phyloP scores from a whole-genome alignment of 306 rosid genomes.

The Elaeagnus macrophylla region DNA sequence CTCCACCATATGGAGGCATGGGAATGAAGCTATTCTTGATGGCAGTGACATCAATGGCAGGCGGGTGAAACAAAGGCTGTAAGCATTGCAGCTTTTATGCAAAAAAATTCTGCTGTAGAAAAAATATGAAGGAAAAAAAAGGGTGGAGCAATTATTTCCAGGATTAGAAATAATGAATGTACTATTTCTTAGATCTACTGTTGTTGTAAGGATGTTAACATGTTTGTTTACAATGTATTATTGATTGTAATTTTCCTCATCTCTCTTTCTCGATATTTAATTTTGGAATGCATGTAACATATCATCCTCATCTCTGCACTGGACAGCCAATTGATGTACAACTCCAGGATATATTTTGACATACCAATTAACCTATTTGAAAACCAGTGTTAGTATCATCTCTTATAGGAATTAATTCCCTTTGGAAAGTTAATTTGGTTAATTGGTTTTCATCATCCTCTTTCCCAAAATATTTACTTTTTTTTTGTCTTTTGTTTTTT shows the following conservation, averaged over 20 bases:
- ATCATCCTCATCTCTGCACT: too few relatives aligned
- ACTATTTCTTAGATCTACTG: slow-evolving; percentile 14
- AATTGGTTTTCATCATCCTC: too few relatives aligned
- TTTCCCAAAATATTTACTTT: too few relatives aligned
- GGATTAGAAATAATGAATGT: slow-evolving; percentile 19
- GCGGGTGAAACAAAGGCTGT: slow-evolving; percentile 85
- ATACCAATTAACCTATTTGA: too few relatives aligned
- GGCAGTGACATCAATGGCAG: slow-evolving; percentile 84
- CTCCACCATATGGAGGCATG: slow-evolving; percentile 41
- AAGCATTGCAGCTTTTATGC: slow-evolving; percentile 18
- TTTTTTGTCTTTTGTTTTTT: too few relatives aligned
- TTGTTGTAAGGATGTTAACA: slow-evolving; percentile 5
- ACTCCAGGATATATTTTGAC: too few relatives aligned
- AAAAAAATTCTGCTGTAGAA: slow-evolving; percentile 13
- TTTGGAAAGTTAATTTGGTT: too few relatives aligned
- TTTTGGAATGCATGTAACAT: too few relatives aligned
- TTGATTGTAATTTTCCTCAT: not conserved
- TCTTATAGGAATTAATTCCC: too few relatives aligned
- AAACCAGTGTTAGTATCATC: too few relatives aligned
- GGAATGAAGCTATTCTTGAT: slow-evolving; percentile 57
- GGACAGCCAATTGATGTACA: too few relatives aligned
- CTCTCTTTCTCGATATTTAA: not conserved
- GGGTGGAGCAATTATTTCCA: slow-evolving; percentile 5
- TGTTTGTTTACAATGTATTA: slow-evolving; percentile 14
- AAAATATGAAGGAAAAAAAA: slow-evolving; percentile 11